Evolutionary conservation across 1,284 basidiomycete genomes (phyloP).

Genomic region (Rhodofomes roseus): DNA sequence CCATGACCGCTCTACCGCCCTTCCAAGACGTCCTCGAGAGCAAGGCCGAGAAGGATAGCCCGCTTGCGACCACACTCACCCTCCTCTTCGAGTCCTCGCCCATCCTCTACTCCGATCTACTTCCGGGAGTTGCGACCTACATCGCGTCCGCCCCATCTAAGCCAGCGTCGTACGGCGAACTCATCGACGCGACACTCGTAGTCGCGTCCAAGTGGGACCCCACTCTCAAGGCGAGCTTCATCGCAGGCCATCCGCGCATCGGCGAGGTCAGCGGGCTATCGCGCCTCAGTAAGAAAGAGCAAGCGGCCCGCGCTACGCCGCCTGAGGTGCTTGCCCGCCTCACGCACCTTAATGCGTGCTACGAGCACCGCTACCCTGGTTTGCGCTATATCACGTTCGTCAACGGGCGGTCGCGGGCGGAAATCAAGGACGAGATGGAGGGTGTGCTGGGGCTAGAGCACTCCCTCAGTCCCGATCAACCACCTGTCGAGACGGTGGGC

Average conservation of each 20-base stretch:
- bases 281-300: slow-evolving; percentile 73
- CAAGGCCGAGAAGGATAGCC: slow-evolving; percentile 10
- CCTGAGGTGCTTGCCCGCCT: slow-evolving; percentile 65
- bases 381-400: slow-evolving; percentile 90
- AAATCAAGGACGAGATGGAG: slow-evolving; percentile 80
- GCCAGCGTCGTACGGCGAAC: slow-evolving; percentile 42
- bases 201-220: slow-evolving; percentile 56
- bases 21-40: slow-evolving; percentile 30
- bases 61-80: slow-evolving; percentile 43
- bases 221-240: slow-evolving; percentile 61
- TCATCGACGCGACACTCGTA: slow-evolving; percentile 59
- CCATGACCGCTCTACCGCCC: slow-evolving; percentile 26
- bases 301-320: slow-evolving; percentile 56
- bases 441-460: slow-evolving; percentile 49
- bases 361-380: slow-evolving; percentile 71
- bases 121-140: slow-evolving; percentile 46
- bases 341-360: slow-evolving; percentile 69
- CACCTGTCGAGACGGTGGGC: slow-evolving; percentile 33
- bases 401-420: slow-evolving; percentile 72
- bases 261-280: slow-evolving; percentile 77
- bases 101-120: slow-evolving; percentile 50
- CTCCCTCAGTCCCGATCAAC: slow-evolving; percentile 42
- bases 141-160: slow-evolving; percentile 23
- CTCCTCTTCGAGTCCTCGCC: slow-evolving; percentile 72
- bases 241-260: slow-evolving; percentile 84